phyloP scores from a whole-genome alignment of 2,329 filamentous ascomycete genomes.

The Septoria linicola region DNA sequence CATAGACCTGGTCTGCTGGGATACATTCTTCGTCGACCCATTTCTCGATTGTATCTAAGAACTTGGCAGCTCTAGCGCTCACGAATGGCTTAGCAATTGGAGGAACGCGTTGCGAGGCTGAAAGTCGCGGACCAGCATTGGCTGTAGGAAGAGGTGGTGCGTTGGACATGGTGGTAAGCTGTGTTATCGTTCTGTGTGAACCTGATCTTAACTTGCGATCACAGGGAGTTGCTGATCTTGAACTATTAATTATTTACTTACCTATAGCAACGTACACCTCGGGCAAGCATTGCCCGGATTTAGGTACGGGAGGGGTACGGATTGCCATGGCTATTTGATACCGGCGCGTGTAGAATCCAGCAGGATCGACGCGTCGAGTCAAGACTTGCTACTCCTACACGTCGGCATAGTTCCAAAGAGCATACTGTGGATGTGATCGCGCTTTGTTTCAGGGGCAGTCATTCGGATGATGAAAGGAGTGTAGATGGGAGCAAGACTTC shows the following conservation, averaged over 20 bases:
- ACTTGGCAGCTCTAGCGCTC: conserved; percentile 79
- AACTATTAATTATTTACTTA: conserved; percentile 4
- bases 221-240: too few relatives aligned
- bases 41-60: conserved; percentile 79
- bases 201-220: too few relatives aligned
- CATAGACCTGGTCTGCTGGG: conserved; percentile 72
- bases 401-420: neutral
- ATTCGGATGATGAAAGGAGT: too few relatives aligned
- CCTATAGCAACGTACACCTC: neutral
- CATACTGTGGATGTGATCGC: too few relatives aligned
- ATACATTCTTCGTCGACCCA: conserved; percentile 92
- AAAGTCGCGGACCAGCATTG: conserved; percentile 28
- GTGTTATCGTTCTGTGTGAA: neutral
- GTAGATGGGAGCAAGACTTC: too few relatives aligned
- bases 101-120: conserved; percentile 58
- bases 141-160: conserved; percentile 22
- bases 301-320: conserved; percentile 2
- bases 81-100: conserved; percentile 64
- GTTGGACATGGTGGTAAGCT: conserved; percentile 18
- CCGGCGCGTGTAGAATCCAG: neutral
- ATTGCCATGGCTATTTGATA: neutral
- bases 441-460: too few relatives aligned
- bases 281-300: conserved; percentile 7
- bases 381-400: conserved; percentile 8
- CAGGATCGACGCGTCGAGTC: conserved; percentile 8